Evolutionary conservation across 768 basidiomycete genomes (phyloP), one percentile per base, ranked within the genome.

Genomic region (Tricholoma terreum): DNA sequence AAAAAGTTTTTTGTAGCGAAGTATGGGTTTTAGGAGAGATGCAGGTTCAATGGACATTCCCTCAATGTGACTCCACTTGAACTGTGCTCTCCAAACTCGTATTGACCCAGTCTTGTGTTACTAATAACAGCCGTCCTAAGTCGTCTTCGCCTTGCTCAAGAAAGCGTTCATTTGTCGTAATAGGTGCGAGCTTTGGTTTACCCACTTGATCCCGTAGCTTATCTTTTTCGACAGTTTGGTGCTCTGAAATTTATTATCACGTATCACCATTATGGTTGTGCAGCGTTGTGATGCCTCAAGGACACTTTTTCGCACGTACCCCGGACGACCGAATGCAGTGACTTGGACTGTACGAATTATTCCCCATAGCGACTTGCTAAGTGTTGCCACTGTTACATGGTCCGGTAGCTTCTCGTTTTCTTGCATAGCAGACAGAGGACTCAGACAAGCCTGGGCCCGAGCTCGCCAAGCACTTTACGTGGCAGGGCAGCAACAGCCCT

Each of bases 101-200:
- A 30, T 54, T 58, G 50, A 58, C 56, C 54, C 33, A 22, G 50
- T 43, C 17, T 40, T 19, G 8, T 50, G 14, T 22, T 38, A 51
- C 14, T 14, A 24, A 34, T 50, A 42, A 42, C 53, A 61, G 57
- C 52, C 40, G 36, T 14, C 49, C 43, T 49, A 38, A 43, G 62
- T 19, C 31, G 12, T 52, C 38, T 24, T 49, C 62, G 55, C 55
- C 50, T 46, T 60, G 64, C 52, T 77, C 77, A 77, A 77, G 77
- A 78, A 75, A 76, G 71, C 74, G 64, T 73, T 67, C 71, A 70
- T 70, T 69, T 73, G 65, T 43, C 67, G 36, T 72, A 65, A 55
- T 68, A 71, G 70, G 77, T 77, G 61, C 53, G 66, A 24, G 8
- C 22, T n/a, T 34, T 49, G 27, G 30, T n/a, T 27, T 12, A 9